Percentiles rank a stretch among this genome's conserved stretches.
These are phyloP conservation scores for Vaccinium darrowii DNA, from an alignment of 148 eudicot genomes.

Conservation along the genomic window DNA sequence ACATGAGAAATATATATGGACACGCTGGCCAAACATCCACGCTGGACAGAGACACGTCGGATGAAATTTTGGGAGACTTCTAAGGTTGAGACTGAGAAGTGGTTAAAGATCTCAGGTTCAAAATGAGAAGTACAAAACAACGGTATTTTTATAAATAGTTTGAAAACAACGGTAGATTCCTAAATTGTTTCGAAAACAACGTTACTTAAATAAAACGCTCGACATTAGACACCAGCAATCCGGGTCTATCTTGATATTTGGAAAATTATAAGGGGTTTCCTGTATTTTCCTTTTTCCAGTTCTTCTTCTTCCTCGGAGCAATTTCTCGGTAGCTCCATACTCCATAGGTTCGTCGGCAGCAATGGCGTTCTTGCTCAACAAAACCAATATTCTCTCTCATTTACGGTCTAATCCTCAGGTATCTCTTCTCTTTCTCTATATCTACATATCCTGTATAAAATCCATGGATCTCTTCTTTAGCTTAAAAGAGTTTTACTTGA, in stretches of 20 bases:
- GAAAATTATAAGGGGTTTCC: background rate
- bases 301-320: background rate
- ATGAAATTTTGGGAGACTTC: too few species aligned
- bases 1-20: too few species aligned
- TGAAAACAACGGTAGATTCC: too few species aligned
- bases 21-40: too few species aligned
- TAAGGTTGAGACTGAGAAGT: too few species aligned
- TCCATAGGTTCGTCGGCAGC: background rate
- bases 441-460: background rate
- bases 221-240: background rate
- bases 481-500: background rate
- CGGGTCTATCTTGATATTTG: background rate
- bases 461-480: background rate
- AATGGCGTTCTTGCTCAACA: conserved; percentile 65
- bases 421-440: background rate
- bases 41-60: too few species aligned
- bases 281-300: background rate
- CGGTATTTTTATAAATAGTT: too few species aligned
- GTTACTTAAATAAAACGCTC: too few species aligned
- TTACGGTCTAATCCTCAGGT: conserved; percentile 68
- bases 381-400: conserved; percentile 41
- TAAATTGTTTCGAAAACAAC: too few species aligned
- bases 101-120: too few species aligned
- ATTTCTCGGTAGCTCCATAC: background rate
- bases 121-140: too few species aligned